Conservation (phyloP, 1,139 yeast genomes). For the Diutina pseudorugosa region DNA sequence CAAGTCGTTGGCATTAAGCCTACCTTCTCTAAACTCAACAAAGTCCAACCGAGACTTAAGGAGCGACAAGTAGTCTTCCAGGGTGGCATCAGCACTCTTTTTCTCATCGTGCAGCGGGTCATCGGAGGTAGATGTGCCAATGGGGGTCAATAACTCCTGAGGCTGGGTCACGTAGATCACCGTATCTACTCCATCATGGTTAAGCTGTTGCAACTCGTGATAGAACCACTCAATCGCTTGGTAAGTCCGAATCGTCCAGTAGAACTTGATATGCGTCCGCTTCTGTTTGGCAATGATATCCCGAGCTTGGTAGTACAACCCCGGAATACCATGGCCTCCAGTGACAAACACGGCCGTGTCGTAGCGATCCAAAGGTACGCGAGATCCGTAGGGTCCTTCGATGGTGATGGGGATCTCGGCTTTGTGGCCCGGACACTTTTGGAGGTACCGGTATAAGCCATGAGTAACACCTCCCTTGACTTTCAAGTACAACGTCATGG, state of each 20-base stretch:
- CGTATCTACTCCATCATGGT: conserved; percentile 5
- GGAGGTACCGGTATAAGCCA: conserved; percentile 26
- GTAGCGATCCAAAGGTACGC: conserved; percentile 29
- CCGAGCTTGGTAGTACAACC: not conserved
- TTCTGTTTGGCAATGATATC: not conserved
- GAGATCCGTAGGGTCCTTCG: conserved; percentile 51
- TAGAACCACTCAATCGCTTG: conserved; percentile 8
- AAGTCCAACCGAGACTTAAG: conserved; percentile 8
- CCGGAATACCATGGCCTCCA: conserved; percentile 6
- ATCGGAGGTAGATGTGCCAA: not conserved
- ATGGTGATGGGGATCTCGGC: conserved; percentile 27
- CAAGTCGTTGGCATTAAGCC: conserved; percentile 14
- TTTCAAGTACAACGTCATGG: conserved; percentile 28
- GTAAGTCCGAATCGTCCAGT: not conserved
- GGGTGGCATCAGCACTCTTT: not conserved
- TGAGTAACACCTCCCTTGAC: conserved; percentile 29
- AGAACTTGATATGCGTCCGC: not conserved
- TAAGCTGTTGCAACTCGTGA: conserved; percentile 7
- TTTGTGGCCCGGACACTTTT: conserved; percentile 31
- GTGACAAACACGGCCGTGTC: conserved; percentile 44
- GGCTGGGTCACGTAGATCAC: conserved; percentile 8
- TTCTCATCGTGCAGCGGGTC: not conserved
- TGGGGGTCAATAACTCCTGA: not conserved
- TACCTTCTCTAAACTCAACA: conserved; percentile 32
- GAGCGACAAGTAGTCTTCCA: conserved; percentile 8